A percentile compares a stretch with the other conserved stretches of the same genome.
These are phyloP conservation scores for Coemansia sp. DNA, from an alignment of 192 early-diverging fungal species.

Conservation along the genomic window DNA sequence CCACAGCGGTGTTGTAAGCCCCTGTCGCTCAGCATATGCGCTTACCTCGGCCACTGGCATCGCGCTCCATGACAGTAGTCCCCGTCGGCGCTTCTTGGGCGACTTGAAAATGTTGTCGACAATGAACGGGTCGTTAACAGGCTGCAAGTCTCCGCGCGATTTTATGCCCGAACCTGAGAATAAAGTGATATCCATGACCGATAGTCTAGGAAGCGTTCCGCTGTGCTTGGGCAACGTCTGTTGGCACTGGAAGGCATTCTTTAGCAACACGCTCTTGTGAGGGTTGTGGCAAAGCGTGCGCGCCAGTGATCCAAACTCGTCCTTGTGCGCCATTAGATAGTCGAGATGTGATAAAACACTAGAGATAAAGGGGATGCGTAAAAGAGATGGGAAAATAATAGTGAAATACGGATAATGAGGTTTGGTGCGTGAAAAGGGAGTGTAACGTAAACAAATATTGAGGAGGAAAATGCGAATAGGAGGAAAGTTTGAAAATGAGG, in stretches of 20 bases:
- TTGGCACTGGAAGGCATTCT: conserved; percentile 48
- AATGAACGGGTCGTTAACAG: conserved; percentile 46
- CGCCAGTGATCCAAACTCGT: conserved; percentile 26
- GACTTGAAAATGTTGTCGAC: conserved; percentile 54
- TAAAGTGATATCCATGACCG: conserved; percentile 33
- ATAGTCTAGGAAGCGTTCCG: conserved; percentile 6
- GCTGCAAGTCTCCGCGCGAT: conserved; percentile 38
- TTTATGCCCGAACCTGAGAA: conserved; percentile 23
- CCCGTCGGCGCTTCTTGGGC: conserved; percentile 42
- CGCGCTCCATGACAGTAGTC: conserved; percentile 45
- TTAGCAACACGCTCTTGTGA: conserved; percentile 39
- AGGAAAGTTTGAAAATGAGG: background rate
- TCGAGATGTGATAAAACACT: background rate
- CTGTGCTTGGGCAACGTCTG: conserved; percentile 15
- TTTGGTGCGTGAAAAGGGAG: background rate
- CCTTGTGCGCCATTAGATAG: conserved; percentile 10
- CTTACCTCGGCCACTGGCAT: conserved; percentile 14
- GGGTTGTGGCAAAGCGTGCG: conserved; percentile 41
- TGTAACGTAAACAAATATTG: background rate
- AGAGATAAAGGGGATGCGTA: background rate
- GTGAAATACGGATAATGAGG: background rate
- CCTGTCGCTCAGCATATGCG: background rate
- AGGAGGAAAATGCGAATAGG: background rate
- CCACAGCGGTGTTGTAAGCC: conserved; percentile 9
- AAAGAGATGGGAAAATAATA: background rate